phyloP scores from a whole-genome alignment of 1,139 yeast species.

The Scheffersomyces illinoinensis region DNA sequence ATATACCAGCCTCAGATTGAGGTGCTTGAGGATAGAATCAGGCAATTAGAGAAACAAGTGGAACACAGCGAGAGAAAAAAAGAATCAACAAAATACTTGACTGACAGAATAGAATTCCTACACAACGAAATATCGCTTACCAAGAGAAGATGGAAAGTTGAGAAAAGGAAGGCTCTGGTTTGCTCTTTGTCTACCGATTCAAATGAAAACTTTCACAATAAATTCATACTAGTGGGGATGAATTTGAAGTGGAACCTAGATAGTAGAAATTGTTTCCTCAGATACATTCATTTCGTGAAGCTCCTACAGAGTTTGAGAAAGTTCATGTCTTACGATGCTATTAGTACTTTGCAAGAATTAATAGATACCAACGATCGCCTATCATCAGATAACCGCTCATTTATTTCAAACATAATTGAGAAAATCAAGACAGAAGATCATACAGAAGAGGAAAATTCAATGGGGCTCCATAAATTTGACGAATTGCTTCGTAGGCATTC shows the following conservation, averaged over 20 bases:
- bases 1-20: conserved; percentile 32
- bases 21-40: conserved; percentile 26
- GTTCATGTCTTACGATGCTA: conserved; percentile 39
- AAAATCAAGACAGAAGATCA: conserved; percentile 3
- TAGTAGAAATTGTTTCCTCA: conserved; percentile 36
- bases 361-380: conserved; percentile 16
- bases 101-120: conserved; percentile 24
- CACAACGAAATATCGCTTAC: conserved; percentile 20
- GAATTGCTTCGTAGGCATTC: conserved; percentile 46
- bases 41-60: conserved; percentile 26
- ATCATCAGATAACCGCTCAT: neutral
- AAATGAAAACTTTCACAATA: conserved; percentile 38
- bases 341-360: conserved; percentile 37
- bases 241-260: conserved; percentile 45
- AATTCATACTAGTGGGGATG: conserved; percentile 42
- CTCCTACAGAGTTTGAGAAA: conserved; percentile 27
- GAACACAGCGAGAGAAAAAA: conserved; percentile 12
- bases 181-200: neutral
- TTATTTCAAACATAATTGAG: conserved; percentile 39
- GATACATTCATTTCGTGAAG: conserved; percentile 43
- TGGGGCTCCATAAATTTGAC: conserved; percentile 44
- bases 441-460: conserved; percentile 1
- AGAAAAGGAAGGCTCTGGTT: conserved; percentile 2
- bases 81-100: conserved; percentile 11
- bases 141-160: conserved; percentile 8